Evolutionary conservation across 2,329 filamentous ascomycete species (phyloP), one percentile per base, ranked within the genome.

Genomic region (Daldinia sp.): DNA sequence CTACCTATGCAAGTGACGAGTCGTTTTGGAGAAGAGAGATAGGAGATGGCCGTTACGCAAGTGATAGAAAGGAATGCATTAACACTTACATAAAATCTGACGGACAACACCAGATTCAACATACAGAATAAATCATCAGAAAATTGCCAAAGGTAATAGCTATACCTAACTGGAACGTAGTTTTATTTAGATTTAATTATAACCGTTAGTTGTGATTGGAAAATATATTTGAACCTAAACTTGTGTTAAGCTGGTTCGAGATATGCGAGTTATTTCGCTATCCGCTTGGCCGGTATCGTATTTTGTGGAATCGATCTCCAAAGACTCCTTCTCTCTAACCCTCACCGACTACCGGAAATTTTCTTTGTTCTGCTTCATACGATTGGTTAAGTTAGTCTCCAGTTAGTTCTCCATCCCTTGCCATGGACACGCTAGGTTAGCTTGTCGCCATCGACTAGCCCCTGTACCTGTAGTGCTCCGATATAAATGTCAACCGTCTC

Each of bases 281-380:
- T 51, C 46, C 46, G 46, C 46, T 51, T 30, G 26, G 46, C 15
- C 46, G 46, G 26, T 62, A 23, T 59, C 60, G 55, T 55, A 63
- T 70, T 57, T 57, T 68, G 67, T 61, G 64, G 67, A 35, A 70
- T 66, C 37, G 60, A 69, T 66, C 59, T 60, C 67, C 69, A 37
- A 65, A 30, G 55, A 48, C 42, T 18, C 62, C 54, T 51, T 67
- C 58, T 65, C 37, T 28, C 30, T 30, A 64, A 72, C 61, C 63
- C 67, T 69, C 69, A 72, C 69, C 69, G 67, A 72, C 69, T 69
- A 54, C 69, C 67, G 67, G 67, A 67, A 57, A 65, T 65, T 67
- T 64, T 51, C 57, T 55, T 55, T 7, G 30, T 50, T 63, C 28
- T 63, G 56, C 60, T 67, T 55, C 55, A 70, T 54, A 46, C 67